phyloP scores from a whole-genome alignment of 768 basidiomycete genomes.

The Tremella mesenterica region DNA sequence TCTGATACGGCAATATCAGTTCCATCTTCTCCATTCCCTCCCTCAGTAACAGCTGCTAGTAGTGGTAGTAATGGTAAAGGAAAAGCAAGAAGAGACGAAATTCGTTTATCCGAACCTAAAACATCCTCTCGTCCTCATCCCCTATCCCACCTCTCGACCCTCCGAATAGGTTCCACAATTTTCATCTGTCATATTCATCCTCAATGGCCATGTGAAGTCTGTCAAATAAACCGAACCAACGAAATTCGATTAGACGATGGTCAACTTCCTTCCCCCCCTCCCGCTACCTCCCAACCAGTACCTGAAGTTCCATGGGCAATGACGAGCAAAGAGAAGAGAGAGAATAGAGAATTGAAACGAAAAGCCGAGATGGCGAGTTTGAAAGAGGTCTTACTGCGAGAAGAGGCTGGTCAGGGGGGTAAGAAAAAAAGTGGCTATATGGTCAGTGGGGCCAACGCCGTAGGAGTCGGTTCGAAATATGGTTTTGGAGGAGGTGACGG shows the following conservation, averaged over 20 bases:
- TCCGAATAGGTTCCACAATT: conserved; percentile 31
- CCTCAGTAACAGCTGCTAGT: neutral
- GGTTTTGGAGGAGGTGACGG: no score
- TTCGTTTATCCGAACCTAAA: conserved; percentile 30
- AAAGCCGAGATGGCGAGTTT: conserved; percentile 29
- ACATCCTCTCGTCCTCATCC: conserved; percentile 23
- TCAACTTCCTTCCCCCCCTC: neutral
- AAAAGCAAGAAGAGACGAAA: neutral
- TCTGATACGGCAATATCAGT: no score
- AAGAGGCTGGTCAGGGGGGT: neutral
- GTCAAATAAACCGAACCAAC: conserved; percentile 18
- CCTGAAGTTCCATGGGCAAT: conserved; percentile 4
- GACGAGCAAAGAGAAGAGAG: conserved; percentile 20
- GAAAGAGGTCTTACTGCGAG: conserved; percentile 14
- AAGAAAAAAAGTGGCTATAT: neutral
- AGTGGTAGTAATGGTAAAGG: neutral
- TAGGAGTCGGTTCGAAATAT: neutral
- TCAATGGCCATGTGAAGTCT: conserved; percentile 38
- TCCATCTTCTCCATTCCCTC: neutral
- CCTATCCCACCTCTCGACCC: conserved; percentile 18
- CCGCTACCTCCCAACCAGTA: neutral
- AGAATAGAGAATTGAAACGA: conserved; percentile 23
- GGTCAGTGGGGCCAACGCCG: neutral
- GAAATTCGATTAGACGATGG: conserved; percentile 31
- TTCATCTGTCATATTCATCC: conserved; percentile 36